Percentiles rank a stretch among this genome's conserved stretches.
Conservation (phyloP, 2,329 filamentous ascomycete species). For the Fusarium sp. region DNA sequence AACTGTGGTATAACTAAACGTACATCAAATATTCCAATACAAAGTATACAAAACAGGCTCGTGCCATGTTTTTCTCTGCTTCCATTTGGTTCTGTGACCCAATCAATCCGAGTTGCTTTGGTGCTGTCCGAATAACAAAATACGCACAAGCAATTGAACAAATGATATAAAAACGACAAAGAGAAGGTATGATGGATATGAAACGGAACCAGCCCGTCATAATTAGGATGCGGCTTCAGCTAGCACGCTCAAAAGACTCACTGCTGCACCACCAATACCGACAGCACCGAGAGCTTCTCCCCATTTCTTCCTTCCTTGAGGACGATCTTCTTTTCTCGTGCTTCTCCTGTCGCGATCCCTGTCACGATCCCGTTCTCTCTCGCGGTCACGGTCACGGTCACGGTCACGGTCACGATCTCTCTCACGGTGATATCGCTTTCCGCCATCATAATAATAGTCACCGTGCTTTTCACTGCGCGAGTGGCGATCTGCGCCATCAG, state of each 20-base stretch:
- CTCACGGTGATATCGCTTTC: constrained; percentile 54
- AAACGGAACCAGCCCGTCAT: constrained; percentile 27
- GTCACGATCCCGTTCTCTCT: constrained; percentile 44
- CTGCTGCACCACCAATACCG: constrained; percentile 71
- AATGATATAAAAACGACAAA: constrained; percentile 1
- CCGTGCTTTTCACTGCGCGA: constrained; percentile 51
- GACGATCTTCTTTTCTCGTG: constrained; percentile 55
- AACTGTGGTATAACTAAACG: constrained; percentile 28
- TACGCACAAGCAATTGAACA: background rate
- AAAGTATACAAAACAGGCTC: constrained; percentile 17
- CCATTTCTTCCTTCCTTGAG: constrained; percentile 61
- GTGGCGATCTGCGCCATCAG: constrained; percentile 47
- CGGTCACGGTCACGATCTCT: constrained; percentile 54
- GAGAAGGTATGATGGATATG: constrained; percentile 1
- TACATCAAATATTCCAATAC: constrained; percentile 31
- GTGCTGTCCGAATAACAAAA: constrained; percentile 8
- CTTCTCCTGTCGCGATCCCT: constrained; percentile 57
- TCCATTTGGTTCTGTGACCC: constrained; percentile 38
- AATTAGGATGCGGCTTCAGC: constrained; percentile 64
- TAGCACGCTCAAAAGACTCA: constrained; percentile 69
- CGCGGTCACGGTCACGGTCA: background rate
- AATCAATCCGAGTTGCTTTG: constrained; percentile 7
- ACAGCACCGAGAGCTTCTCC: constrained; percentile 69
- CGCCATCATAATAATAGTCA: constrained; percentile 53
- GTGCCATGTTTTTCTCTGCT: constrained; percentile 11